Base-by-base conservation (phyloP, 139 green algal genomes). In the Asterochloris sp. region DNA sequence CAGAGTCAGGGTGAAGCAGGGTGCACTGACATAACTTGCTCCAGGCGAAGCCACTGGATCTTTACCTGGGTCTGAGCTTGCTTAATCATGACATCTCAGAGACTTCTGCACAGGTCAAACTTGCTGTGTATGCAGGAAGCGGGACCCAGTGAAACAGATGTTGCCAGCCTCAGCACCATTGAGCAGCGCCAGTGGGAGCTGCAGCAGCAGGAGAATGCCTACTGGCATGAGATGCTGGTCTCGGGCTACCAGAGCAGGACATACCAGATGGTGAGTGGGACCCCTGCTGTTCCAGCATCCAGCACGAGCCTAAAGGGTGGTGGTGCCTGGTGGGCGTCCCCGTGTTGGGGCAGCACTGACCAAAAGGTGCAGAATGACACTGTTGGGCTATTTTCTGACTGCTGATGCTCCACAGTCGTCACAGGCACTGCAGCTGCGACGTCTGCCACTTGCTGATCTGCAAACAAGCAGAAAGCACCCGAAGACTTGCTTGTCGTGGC, bases 161-260 rank as follows among this genome's bases (percentile, higher is more conserved):
- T 95, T 26, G 78, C 84, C 10, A 96, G 92, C 11, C 77, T 94
- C 61, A 23, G 87, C 13, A 93, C 89, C 73, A 77, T 97, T 74
- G 93, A 96, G 79, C 66, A 88, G 71, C 83, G 93, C 13, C 66
- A 86, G 16, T 86, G 84, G 64, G 93, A 98, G 86, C 89, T 83
- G 4, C 73, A 85, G 63, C 79, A 88, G 78, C 81, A 95, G 81
- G 93, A 96, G 87, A 95, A 96, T 83, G 79, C 38, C 54, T 94
- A 89, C 84, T 96, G 90, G 90, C 89, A 92, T 76, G 89, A 94
- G 23, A 83, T 91, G 67, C 71, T 92, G 12, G 80, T 88, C 38
- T 84, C 69, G 38, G 68, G 17, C 19, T 88, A 86, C 73, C 84
- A 90, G 86, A 87, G 77, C 76, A 76, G 85, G 60, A 83, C 69